These are phyloP conservation scores for Remersonia thermophila DNA, from an alignment of 2,329 filamentous ascomycete species.

Conservation along the genomic window DNA sequence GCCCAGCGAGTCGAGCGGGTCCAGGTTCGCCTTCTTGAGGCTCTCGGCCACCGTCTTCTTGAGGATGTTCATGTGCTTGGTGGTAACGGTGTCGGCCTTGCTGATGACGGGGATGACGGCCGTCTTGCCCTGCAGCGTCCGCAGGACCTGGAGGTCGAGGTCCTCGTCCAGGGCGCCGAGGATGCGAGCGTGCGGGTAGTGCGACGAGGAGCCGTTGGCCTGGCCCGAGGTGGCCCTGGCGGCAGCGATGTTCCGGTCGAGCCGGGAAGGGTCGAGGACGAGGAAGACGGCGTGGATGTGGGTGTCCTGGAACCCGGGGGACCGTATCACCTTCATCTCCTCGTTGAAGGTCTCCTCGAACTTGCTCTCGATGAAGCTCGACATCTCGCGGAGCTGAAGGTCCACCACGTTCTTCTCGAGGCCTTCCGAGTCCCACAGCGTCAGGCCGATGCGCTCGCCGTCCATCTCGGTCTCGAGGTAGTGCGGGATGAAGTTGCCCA, in stretches of 20 bases:
- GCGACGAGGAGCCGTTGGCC: slow-evolving; percentile 38
- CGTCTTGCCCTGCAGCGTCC: slow-evolving; percentile 81
- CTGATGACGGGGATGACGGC: slow-evolving; percentile 91
- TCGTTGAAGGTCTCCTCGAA: slow-evolving; percentile 96
- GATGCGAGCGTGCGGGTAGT: slow-evolving; percentile 29
- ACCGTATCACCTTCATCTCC: slow-evolving; percentile 93
- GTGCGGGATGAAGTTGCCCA: slow-evolving; percentile 69
- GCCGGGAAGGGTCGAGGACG: slow-evolving; percentile 72
- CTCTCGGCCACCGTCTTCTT: slow-evolving; percentile 86
- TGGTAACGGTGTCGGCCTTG: slow-evolving; percentile 95
- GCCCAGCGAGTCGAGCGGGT: slow-evolving; percentile 77
- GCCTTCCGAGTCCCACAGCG: slow-evolving; percentile 92
- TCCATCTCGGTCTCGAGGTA: slow-evolving; percentile 94
- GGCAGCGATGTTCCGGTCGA: slow-evolving; percentile 69
- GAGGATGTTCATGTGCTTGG: slow-evolving; percentile 81
- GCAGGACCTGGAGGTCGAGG: slow-evolving; percentile 80
- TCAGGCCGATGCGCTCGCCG: slow-evolving; percentile 79
- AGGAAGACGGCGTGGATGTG: slow-evolving; percentile 96
- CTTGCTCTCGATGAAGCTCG: slow-evolving; percentile 87
- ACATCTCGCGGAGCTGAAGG: slow-evolving; percentile 83
- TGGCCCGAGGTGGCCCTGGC: slow-evolving; percentile 37
- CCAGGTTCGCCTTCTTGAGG: slow-evolving; percentile 72
- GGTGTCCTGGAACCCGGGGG: slow-evolving; percentile 85
- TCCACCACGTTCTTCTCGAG: slow-evolving; percentile 92
- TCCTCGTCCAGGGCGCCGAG: slow-evolving; percentile 71